Evolutionary conservation across 108 stramenopile genomes (phyloP), one percentile per base, ranked within the genome.

Genomic region (Aurantiochytrium sp.): DNA sequence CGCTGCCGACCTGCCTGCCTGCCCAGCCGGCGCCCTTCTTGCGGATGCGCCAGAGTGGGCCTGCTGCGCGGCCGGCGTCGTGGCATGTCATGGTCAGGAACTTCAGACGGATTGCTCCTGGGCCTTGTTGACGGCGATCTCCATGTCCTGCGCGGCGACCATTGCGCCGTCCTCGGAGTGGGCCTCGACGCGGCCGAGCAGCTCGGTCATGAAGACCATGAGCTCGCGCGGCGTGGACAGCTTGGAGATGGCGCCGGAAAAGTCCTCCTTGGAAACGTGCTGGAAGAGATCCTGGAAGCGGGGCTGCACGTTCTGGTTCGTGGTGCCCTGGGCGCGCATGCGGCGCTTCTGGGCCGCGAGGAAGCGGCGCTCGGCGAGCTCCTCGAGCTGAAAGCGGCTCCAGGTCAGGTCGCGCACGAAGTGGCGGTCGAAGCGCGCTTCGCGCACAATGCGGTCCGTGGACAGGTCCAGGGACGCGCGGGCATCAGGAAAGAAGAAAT

Each of bases 201-300:
- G 73, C 73, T 81, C 73, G 27, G 73, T 81, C 73, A 81, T 81
- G 45, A 81, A 81, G 19, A 81, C 73, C 73, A 81, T 81, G 45
- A 81, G 73, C 73, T 81, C 73, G 39, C 73, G 39, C 45, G 73
- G 73, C 10, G 73, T 81, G 32, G 73, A 81, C 21, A 81, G 45
- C 45, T 81, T 81, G 73, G 73, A 81, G 24, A 81, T 81, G 17
- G 73, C 73, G 45, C 73, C 73, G 45, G 73, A 81, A 2, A 81
- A 81, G 45, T 81, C 73, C 32, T 41, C 73, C 73, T 81, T 48
- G 27, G 73, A 81, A 15, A 81, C 73, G 73, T 81, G 73, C 45
- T 81, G 8, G 1, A 81, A 81, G 27, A 81, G n/a, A 24, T 48
- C 73, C 45, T 81, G 73, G 32, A 81, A 81, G 17, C 45, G 39